Evolutionary conservation across 2,329 filamentous ascomycete genomes (phyloP), one percentile per base, ranked within the genome.

Genomic region (Fusarium sulawesiense): DNA sequence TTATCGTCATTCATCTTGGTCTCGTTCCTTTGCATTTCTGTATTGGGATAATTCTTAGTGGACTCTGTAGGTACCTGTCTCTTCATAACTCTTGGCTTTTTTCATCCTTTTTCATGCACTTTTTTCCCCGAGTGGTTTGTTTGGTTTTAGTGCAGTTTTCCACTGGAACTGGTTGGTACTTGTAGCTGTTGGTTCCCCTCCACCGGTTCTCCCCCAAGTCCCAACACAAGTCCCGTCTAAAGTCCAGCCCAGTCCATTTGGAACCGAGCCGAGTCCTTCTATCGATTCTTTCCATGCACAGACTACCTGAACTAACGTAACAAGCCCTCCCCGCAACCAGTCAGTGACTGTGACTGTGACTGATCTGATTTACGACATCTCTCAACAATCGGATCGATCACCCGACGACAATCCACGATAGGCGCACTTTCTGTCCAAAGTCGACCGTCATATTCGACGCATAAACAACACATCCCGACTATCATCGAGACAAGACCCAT

Each of bases 271-370:
- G 34, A 37, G 34, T n/a, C 34, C 34, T 37, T 37, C 34, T 37
- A 37, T 73, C 69, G 34, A 51, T 51, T 51, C 49, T 51, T 51
- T 42, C 32, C 18, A 51, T 51, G 49, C 49, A 60, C 64, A 70
- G 68, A 64, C 60, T 56, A 51, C 51, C 71, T 69, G 29, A 30
- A 30, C 29, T 30, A 30, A 30, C 29, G 29, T 30, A 74, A 66
- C 61, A 66, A 71, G 63, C 55, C 72, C 70, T 73, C 71, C 69
- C 73, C 71, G 71, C 73, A 69, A 67, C 64, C 62, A 69, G 71
- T 71, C 62, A 69, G 71, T 71, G 63, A 55, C 42, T 30, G 71
- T 71, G 63, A 55, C 42, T 30, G 29, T 30, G 29, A 30, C 29
- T 30, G 29, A 30, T 7, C 29, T 60, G 50, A 66, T 68, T 65